Conservation (phyloP, 176 grass and related monocot genomes). For the Dactylis glomerata region DNA sequence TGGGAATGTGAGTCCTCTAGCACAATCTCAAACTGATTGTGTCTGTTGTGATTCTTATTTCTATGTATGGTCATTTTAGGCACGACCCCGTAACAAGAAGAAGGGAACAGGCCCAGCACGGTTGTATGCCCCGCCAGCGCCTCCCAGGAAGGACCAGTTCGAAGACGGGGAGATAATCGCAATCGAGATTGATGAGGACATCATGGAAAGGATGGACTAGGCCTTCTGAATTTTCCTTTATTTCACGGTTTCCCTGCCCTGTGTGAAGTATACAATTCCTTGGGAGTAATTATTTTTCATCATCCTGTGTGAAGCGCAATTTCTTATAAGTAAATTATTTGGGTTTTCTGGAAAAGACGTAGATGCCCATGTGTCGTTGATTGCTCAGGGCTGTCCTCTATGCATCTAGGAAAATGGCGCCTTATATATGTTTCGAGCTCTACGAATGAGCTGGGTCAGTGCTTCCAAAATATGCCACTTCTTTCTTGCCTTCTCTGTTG, state of each 20-base stretch:
- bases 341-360: background rate
- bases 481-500: background rate
- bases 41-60: background rate
- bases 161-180: conserved; percentile 56
- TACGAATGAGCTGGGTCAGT: background rate
- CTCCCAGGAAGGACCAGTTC: conserved; percentile 65
- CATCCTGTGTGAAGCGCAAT: background rate
- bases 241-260: background rate
- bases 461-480: background rate
- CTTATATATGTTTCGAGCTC: background rate
- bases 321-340: conserved; percentile 14
- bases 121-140: conserved; percentile 40
- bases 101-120: conserved; percentile 68
- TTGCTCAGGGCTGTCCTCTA: background rate
- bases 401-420: background rate
- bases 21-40: background rate
- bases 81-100: conserved; percentile 61
- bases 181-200: conserved; percentile 66
- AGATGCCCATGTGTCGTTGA: background rate
- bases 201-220: conserved; percentile 60
- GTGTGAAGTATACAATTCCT: background rate
- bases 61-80: conserved; percentile 19
- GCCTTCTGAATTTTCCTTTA: conserved; percentile 14
- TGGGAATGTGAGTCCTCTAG: conserved; percentile 53
- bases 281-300: conserved; percentile 23